Conservation (phyloP, 352 stramenopile species). For the Pseudoperonospora humuli region DNA sequence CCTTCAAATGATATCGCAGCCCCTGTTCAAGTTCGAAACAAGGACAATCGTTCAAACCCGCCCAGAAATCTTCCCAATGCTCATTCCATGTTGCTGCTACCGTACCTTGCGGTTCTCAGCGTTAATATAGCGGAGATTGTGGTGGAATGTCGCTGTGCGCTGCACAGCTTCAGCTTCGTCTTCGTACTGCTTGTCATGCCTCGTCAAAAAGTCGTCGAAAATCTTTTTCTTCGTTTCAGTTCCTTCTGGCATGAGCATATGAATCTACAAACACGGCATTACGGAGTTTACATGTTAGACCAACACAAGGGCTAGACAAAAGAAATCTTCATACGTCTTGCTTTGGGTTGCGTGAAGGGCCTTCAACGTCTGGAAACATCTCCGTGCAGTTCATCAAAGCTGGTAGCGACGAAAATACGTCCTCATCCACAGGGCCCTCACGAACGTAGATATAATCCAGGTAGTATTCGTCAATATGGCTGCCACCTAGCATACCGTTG, state of each 20-base stretch:
- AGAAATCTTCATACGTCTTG: constrained; percentile 44
- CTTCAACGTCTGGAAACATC: constrained; percentile 35
- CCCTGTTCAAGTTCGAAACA: constrained; percentile 26
- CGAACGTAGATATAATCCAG: constrained; percentile 86
- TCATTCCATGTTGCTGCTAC: not conserved
- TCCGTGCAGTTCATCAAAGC: constrained; percentile 79
- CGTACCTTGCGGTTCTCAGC: constrained; percentile 70
- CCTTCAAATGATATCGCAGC: constrained; percentile 59
- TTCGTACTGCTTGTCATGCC: constrained; percentile 55
- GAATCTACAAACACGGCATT: constrained; percentile 35
- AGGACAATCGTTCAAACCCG: not conserved
- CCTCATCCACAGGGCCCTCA: constrained; percentile 47
- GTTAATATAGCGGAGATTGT: constrained; percentile 84
- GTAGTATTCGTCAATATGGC: constrained; percentile 88
- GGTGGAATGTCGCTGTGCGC: constrained; percentile 62
- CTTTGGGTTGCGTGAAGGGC: constrained; percentile 43
- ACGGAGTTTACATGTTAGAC: constrained; percentile 2
- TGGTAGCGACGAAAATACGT: constrained; percentile 64
- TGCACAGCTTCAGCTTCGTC: constrained; percentile 36
- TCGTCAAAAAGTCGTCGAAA: constrained; percentile 60
- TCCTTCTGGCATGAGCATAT: constrained; percentile 77
- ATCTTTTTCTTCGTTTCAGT: constrained; percentile 39
- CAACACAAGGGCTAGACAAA: not conserved
- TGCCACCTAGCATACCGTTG: constrained; percentile 77
- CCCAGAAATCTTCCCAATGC: not conserved